These are phyloP conservation scores for Neofusicoccum sp. DNA, from an alignment of 2,329 filamentous ascomycete species.

Conservation along the genomic window DNA sequence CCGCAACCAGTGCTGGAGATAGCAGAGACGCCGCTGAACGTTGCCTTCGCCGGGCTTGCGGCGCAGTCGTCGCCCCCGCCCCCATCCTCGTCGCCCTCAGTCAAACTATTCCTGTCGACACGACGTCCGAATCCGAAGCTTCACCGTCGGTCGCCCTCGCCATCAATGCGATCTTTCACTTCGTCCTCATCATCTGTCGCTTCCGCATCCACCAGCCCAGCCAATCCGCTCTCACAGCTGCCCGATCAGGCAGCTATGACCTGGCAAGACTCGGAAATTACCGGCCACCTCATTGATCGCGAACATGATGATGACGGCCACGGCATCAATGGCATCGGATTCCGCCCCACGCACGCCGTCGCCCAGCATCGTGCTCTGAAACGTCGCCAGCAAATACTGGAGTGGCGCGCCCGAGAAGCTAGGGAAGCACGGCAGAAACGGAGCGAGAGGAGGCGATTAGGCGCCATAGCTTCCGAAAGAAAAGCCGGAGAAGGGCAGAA, in stretches of 20 bases:
- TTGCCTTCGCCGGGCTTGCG: not conserved
- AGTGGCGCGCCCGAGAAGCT: slow-evolving; percentile 60
- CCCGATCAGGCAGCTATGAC: slow-evolving; percentile 39
- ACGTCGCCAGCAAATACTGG: slow-evolving; percentile 57
- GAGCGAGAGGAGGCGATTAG: slow-evolving; percentile 49
- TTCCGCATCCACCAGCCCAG: not conserved
- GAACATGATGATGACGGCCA: slow-evolving; percentile 62
- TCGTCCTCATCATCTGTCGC: not conserved
- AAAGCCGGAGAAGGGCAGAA: not conserved
- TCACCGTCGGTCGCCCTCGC: not conserved
- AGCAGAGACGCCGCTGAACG: slow-evolving; percentile 10
- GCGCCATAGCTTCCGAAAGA: not conserved
- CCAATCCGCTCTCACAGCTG: slow-evolving; percentile 20
- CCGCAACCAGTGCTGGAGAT: slow-evolving; percentile 15
- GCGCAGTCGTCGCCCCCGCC: not conserved
- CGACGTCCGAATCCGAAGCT: slow-evolving; percentile 3
- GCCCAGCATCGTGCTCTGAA: slow-evolving; percentile 56
- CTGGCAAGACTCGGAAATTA: slow-evolving; percentile 63
- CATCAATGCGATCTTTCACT: not conserved
- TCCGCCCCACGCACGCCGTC: slow-evolving; percentile 59
- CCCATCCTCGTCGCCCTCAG: slow-evolving; percentile 16
- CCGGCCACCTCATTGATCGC: slow-evolving; percentile 53
- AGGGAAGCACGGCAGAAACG: slow-evolving; percentile 58
- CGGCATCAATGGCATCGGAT: slow-evolving; percentile 64
- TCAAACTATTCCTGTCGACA: slow-evolving; percentile 18